These are phyloP conservation scores for Hippophae gyantsensis DNA, from an alignment of 306 rosid species.

Conservation along the genomic window DNA sequence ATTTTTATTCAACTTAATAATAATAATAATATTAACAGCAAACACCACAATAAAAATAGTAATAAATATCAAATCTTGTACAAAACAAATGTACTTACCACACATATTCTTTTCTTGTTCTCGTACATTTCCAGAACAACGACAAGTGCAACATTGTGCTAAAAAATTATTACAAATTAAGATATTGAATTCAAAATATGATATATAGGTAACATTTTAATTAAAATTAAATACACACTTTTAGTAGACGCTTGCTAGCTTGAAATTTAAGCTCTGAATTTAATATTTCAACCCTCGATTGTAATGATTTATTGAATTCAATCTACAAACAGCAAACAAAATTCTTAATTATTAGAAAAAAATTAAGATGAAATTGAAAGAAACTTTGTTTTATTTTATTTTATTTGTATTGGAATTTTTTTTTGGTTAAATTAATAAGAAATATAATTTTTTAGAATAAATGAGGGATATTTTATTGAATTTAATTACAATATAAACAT, in stretches of 20 bases:
- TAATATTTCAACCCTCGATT: conserved; percentile 10
- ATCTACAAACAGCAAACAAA: conserved; percentile 14
- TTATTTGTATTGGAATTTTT: no score
- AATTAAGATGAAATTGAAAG: no score
- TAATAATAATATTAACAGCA: background rate
- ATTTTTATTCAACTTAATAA: background rate
- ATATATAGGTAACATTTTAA: background rate
- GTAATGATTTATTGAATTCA: conserved; percentile 12
- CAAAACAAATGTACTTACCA: conserved; percentile 27
- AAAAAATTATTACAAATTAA: background rate
- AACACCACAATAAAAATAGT: background rate
- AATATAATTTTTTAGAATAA: no score
- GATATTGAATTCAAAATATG: background rate
- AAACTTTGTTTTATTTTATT: no score
- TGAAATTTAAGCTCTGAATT: conserved; percentile 5
- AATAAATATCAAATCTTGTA: conserved; percentile 5
- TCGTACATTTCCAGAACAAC: conserved; percentile 19
- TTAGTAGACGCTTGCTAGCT: conserved; percentile 4
- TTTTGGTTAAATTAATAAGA: no score
- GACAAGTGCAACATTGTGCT: conserved; percentile 26
- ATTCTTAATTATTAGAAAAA: no score
- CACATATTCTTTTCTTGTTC: background rate
- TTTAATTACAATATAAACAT: no score
- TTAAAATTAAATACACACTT: conserved; percentile 9
- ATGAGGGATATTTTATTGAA: no score